Conservation (phyloP, 1,284 basidiomycete species). For the Hemileia vastatrix region DNA sequence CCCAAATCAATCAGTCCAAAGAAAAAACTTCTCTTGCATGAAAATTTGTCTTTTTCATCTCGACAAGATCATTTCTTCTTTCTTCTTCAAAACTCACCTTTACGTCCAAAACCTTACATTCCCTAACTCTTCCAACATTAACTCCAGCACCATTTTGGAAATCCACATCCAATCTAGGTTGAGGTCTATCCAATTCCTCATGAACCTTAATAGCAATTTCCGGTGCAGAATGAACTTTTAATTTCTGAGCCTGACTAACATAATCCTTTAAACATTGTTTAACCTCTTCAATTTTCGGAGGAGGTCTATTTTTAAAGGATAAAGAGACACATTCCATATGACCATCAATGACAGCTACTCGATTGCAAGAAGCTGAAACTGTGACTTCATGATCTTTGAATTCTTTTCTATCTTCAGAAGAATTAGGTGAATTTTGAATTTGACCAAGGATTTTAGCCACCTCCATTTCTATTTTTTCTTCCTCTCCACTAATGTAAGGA, state of each 20-base stretch:
- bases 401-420: constrained; percentile 46
- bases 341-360: constrained; percentile 86
- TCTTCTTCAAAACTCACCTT: constrained; percentile 25
- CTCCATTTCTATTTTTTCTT: constrained; percentile 98
- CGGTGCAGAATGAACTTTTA: constrained; percentile 77
- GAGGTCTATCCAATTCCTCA: constrained; percentile 83
- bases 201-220: constrained; percentile 79
- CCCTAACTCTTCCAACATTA: constrained; percentile 77
- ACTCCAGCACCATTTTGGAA: constrained; percentile 87
- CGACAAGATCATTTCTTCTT: too few species aligned
- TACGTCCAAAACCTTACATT: constrained; percentile 81
- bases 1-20: neutral
- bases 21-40: neutral
- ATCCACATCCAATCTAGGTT: constrained; percentile 84
- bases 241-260: constrained; percentile 66
- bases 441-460: constrained; percentile 91
- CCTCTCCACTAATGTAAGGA: constrained; percentile 76
- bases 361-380: constrained; percentile 68
- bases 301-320: constrained; percentile 66
- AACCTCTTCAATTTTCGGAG: constrained; percentile 79
- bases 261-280: constrained; percentile 67
- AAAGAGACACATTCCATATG: constrained; percentile 82
- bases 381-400: constrained; percentile 22
- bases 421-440: constrained; percentile 42
- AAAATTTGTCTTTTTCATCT: neutral